Evolutionary conservation across 768 basidiomycete genomes (phyloP), one percentile per base, ranked within the genome.

Genomic region (Lyophyllum decastes): DNA sequence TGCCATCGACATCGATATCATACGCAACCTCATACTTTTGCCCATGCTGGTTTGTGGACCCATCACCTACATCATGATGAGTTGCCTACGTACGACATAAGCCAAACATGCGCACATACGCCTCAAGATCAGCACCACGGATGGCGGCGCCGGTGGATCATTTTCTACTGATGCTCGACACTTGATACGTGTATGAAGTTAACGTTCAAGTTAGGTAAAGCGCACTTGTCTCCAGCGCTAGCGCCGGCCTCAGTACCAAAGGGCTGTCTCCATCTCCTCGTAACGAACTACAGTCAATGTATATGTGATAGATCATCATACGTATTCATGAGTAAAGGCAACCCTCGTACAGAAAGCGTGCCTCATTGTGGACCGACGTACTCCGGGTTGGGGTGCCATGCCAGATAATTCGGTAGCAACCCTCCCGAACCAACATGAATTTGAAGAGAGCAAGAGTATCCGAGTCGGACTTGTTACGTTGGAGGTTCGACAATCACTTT

Each of bases 281-380:
- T 33, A 21, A 50, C 49, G n/a, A 50, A 50, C 12, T 50, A n/a
- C 44, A 21, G n/a, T 21, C 9, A 12, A 6, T 45, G 44, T 45
- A 14, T 5, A 14, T n/a, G 25, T 25, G 45, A 50, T 24, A 35
- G 33, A 38, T 50, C 49, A 50, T 38, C 30, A 50, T 41, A 41
- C 21, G 19, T 16, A n/a, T 9, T 43, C 52, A 30, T 45, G 19
- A 35, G 43, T 21, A 54, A 34, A 27, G 27, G 24, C 52, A 43
- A 54, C 52, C 52, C 52, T 54, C 52, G 30, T 51, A 38, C 34
- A 21, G 11, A 51, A 14, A 21, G 4, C 22, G 30, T 45, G 19
- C 52, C 43, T 30, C 30, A 30, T 10, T 46, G 25, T 45, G 40
- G 52, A 45, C 44, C 43, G 52, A 45, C 41, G 27, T 54, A 54